Conservation (phyloP, 2,329 filamentous ascomycete species). For the Fusarium setosum region DNA sequence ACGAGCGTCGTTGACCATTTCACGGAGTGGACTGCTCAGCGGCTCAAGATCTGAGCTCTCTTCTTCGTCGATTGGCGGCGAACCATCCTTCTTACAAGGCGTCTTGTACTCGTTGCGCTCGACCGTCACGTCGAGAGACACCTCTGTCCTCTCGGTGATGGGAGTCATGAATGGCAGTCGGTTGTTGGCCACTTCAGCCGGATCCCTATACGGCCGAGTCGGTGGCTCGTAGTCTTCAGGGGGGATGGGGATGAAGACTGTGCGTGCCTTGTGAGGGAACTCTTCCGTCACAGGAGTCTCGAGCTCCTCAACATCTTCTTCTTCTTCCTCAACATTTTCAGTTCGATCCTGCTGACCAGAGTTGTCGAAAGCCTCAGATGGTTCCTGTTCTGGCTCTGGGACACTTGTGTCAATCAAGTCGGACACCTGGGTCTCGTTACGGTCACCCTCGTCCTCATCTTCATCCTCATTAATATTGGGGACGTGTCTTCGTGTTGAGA, state of each 20-base stretch:
- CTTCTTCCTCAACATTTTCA: conserved; percentile 48
- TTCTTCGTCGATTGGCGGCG: conserved; percentile 44
- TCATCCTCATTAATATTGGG: conserved; percentile 56
- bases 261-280: conserved; percentile 66
- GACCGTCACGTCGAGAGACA: conserved; percentile 77
- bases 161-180: conserved; percentile 98
- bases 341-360: conserved; percentile 6
- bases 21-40: conserved; percentile 79
- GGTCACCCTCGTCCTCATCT: conserved; percentile 47
- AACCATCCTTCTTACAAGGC: conserved; percentile 70
- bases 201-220: conserved; percentile 83
- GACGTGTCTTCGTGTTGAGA: conserved; percentile 78
- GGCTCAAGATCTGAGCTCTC: conserved; percentile 51
- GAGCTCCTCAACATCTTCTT: conserved; percentile 51
- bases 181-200: conserved; percentile 84
- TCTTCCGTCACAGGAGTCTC: conserved; percentile 55
- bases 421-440: conserved; percentile 50
- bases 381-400: conserved; percentile 38
- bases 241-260: conserved; percentile 80
- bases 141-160: conserved; percentile 95
- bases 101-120: conserved; percentile 78
- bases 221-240: conserved; percentile 89
- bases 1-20: conserved; percentile 66
- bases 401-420: conserved; percentile 53
- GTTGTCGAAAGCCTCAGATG: conserved; percentile 11